phyloP scores from a whole-genome alignment of 441 rosid species.

The Arabidopsis hybrid region DNA sequence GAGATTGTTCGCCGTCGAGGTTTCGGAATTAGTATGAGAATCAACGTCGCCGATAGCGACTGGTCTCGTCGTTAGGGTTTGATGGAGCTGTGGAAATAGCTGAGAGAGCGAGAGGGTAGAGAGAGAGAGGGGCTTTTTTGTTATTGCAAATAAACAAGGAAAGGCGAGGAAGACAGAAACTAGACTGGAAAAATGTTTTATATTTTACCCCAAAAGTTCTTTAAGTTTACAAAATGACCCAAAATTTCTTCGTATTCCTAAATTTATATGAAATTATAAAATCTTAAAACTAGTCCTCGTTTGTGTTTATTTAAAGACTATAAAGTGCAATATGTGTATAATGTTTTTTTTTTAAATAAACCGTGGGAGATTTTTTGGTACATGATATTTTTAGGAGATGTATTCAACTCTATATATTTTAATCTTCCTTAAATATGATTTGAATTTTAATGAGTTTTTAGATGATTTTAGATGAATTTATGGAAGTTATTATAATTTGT shows the following conservation, averaged over 20 bases:
- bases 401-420: too few species aligned
- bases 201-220: conserved; percentile 17
- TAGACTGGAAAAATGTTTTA: conserved; percentile 1
- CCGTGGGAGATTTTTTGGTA: too few species aligned
- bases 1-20: conserved; percentile 31
- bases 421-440: too few species aligned
- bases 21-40: conserved; percentile 30
- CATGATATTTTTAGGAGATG: too few species aligned
- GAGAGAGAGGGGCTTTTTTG: conserved; percentile 23
- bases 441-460: too few species aligned
- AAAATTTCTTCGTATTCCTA: not conserved
- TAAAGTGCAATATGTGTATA: too few species aligned
- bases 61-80: conserved; percentile 47
- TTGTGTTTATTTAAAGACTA: too few species aligned
- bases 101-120: conserved; percentile 9
- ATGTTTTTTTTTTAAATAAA: too few species aligned
- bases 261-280: not conserved
- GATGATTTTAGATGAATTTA: too few species aligned
- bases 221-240: not conserved
- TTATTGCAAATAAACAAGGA: conserved; percentile 20
- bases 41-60: conserved; percentile 38
- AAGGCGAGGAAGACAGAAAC: conserved; percentile 35
- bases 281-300: not conserved
- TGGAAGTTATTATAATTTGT: too few species aligned
- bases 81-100: conserved; percentile 28